These are phyloP conservation scores for Yamagishiella unicocca DNA, from an alignment of 139 green algal species.

Conservation along the genomic window DNA sequence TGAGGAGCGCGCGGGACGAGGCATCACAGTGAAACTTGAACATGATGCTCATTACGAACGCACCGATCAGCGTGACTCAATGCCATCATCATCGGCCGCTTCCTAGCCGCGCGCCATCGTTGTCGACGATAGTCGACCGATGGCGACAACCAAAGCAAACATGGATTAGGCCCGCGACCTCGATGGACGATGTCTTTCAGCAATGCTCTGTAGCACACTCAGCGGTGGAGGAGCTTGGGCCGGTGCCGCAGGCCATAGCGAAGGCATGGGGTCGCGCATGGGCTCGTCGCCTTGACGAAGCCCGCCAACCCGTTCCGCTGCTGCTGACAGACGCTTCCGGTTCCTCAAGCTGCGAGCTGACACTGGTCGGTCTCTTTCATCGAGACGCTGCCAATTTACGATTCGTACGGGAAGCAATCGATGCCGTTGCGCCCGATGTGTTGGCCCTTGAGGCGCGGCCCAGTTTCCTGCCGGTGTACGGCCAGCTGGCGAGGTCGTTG, in stretches of 20 bases:
- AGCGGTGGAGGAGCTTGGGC: neutral
- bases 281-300: neutral
- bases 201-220: neutral
- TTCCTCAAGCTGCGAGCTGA: neutral
- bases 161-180: neutral
- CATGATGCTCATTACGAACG: too few relatives aligned
- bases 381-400: neutral
- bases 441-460: constrained; percentile 7
- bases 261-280: neutral
- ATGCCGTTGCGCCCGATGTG: neutral
- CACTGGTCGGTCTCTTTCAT: neutral
- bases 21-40: too few relatives aligned
- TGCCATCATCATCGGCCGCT: too few relatives aligned
- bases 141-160: neutral
- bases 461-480: neutral
- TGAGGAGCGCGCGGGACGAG: too few relatives aligned
- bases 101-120: too few relatives aligned
- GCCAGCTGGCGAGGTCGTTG: neutral
- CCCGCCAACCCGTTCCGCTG: neutral
- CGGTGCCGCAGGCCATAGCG: neutral
- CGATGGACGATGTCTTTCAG: neutral
- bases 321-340: neutral
- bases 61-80: too few relatives aligned
- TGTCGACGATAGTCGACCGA: too few relatives aligned
- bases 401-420: neutral